Base-by-base conservation (phyloP, 768 basidiomycete genomes). In the Postia placenta region DNA sequence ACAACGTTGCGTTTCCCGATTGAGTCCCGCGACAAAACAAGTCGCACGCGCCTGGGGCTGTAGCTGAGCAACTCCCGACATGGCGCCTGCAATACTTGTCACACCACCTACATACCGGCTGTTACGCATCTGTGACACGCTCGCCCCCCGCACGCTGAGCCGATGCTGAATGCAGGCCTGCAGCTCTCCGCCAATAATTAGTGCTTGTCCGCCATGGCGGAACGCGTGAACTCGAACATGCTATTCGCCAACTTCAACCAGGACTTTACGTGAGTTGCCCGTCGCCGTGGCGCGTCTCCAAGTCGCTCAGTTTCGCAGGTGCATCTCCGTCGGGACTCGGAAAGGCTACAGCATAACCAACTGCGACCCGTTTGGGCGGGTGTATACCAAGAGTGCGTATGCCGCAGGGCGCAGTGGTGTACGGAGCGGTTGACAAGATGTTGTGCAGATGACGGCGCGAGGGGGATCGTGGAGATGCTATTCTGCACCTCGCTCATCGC, bases 401-500 rank as follows among this genome's bases (percentile, higher is more conserved):
- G 22, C 20, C 7, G 11, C 25, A 9, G 6, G 33, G 38, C 22
- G 17, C 33, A 1, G 23, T 28, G 38, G 11, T 25, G 49, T 48
- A 6, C 37, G 39, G 25, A 28, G n/a, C 35, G 17, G 46, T 26
- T 14, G 11, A 44, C 25, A 22, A 48, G 23, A 27, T 11, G 9
- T 30, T 17, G 20, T 24, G 25, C 52, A 92, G 95, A 87, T 59
- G 93, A 97, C 51, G 94, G 95, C 6, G 91, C 95, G 2, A 80
- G 89, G 15, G 92, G 93, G 20, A 96, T 96, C 54, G 95, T 97
- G 14, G 96, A 99, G 69, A 99, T 99, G 96, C 75, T 99, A 51
- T 99, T 99, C 73, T 97, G 94, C 70, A 99, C 96, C 4, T 96
- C 93, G 19, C 80, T 99, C 53, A 92, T 99, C 41, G 96, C 96